phyloP scores from a whole-genome alignment of 2,329 filamentous ascomycete genomes.

The Ceratocystis eucalypticola region DNA sequence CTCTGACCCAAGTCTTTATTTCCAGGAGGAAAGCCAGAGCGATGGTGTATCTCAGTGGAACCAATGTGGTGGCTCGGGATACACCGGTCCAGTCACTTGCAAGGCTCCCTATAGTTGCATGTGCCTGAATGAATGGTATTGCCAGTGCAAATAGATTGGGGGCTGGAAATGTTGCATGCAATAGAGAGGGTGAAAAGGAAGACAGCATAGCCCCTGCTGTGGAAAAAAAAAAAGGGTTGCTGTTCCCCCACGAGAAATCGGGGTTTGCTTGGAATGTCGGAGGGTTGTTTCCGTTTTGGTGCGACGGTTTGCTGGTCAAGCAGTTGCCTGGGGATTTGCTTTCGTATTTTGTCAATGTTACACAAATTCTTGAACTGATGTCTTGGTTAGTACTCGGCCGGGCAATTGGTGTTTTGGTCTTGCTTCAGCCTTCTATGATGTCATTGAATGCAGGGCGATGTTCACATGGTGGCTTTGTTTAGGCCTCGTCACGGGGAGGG shows the following conservation, averaged over 20 bases:
- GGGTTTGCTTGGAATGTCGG: not conserved
- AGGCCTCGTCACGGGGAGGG: too few relatives aligned
- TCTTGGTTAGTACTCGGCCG: not conserved
- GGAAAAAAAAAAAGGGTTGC: not conserved
- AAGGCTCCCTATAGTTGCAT: slow-evolving; percentile 19
- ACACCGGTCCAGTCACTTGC: slow-evolving; percentile 21
- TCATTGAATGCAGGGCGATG: not conserved
- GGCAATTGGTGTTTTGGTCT: not conserved
- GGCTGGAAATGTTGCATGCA: too few relatives aligned
- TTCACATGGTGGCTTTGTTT: too few relatives aligned
- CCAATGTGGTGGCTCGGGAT: slow-evolving; percentile 22
- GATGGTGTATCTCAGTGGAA: slow-evolving; percentile 20
- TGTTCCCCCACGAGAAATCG: not conserved
- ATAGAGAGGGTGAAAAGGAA: not conserved
- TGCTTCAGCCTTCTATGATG: not conserved
- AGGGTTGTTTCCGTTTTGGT: not conserved
- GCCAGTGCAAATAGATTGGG: slow-evolving; percentile 21
- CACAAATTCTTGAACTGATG: not conserved
- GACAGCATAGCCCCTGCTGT: not conserved
- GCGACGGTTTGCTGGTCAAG: not conserved
- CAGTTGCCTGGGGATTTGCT: not conserved
- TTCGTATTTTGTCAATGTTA: not conserved
- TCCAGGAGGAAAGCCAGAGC: not conserved
- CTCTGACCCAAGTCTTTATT: not conserved
- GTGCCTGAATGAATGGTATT: slow-evolving; percentile 21